Evolutionary conservation across 768 basidiomycete genomes (phyloP).

Genomic region (Russula brevipes): DNA sequence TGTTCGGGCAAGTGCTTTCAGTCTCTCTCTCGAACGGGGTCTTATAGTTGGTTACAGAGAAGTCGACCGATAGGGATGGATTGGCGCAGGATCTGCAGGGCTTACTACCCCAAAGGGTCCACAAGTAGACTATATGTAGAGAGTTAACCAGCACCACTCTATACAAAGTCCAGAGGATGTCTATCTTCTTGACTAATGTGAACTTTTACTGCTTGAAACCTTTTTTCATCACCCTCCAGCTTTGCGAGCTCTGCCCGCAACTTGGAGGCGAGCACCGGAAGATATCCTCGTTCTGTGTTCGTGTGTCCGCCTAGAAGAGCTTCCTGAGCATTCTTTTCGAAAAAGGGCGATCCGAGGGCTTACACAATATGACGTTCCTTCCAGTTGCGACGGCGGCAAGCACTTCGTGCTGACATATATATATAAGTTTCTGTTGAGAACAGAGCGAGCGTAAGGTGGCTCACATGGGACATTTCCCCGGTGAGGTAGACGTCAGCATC

Average conservation of each 20-base stretch:
- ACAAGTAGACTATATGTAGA: slow-evolving; percentile 6
- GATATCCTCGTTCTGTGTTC: slow-evolving; percentile 92
- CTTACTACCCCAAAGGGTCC: neutral
- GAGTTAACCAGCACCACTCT: slow-evolving; percentile 5
- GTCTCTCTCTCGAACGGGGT: neutral
- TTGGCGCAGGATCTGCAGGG: slow-evolving; percentile 22
- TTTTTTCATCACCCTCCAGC: slow-evolving; percentile 33
- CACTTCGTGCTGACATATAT: slow-evolving; percentile 66
- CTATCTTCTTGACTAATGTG: slow-evolving; percentile 65
- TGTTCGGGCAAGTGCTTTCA: slow-evolving; percentile 73
- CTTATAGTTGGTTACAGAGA: slow-evolving; percentile 33
- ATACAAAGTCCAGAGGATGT: slow-evolving; percentile 72
- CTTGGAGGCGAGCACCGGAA: slow-evolving; percentile 65
- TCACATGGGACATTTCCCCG: slow-evolving; percentile 87
- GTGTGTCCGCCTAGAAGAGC: slow-evolving; percentile 70
- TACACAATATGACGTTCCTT: slow-evolving; percentile 79
- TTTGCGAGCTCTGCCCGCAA: slow-evolving; percentile 50
- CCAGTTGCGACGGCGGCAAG: slow-evolving; percentile 74
- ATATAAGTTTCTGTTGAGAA: slow-evolving; percentile 12
- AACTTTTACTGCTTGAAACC: slow-evolving; percentile 44
- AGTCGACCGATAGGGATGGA: slow-evolving; percentile 43
- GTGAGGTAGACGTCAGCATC: slow-evolving; percentile 87
- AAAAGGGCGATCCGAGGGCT: slow-evolving; percentile 30
- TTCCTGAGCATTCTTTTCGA: neutral
- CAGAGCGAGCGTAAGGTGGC: slow-evolving; percentile 2